Conservation (phyloP, 2,329 filamentous ascomycete species). For the Arthrocladium fulminans region DNA sequence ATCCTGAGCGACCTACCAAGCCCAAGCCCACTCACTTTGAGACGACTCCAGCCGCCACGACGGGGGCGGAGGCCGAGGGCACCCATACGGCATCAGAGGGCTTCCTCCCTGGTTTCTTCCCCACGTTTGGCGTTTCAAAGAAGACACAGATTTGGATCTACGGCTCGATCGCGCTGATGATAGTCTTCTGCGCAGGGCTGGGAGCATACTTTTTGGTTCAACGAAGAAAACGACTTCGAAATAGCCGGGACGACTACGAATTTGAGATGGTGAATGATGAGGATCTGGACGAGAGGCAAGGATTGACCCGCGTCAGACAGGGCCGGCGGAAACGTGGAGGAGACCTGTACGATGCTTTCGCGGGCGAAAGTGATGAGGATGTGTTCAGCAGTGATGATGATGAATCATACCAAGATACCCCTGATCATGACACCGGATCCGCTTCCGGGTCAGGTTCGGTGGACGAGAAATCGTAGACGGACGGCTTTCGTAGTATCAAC, state of each 20-base stretch:
- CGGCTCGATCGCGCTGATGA: conserved; percentile 73
- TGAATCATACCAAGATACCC: conserved; percentile 24
- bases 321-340: conserved; percentile 57
- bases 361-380: conserved; percentile 72
- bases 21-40: conserved; percentile 40
- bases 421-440: conserved; percentile 19
- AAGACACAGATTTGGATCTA: conserved; percentile 91
- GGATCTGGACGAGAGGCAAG: conserved; percentile 50
- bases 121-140: conserved; percentile 80
- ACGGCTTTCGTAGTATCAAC: conserved; percentile 2
- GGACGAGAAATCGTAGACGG: conserved; percentile 13
- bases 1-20: conserved; percentile 57
- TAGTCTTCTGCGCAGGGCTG: conserved; percentile 70
- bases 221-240: conserved; percentile 64
- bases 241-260: conserved; percentile 75
- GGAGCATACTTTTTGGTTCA: conserved; percentile 75
- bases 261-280: conserved; percentile 87
- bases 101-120: conserved; percentile 76
- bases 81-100: conserved; percentile 36
- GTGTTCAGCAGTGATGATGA: conserved; percentile 42
- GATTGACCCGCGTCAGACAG: conserved; percentile 36
- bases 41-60: conserved; percentile 24
- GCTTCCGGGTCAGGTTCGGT: conserved; percentile 16
- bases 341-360: conserved; percentile 95
- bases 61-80: conserved; percentile 9